Base-by-base conservation (phyloP, 2,329 filamentous ascomycete species). In the Claviceps spartinae region DNA sequence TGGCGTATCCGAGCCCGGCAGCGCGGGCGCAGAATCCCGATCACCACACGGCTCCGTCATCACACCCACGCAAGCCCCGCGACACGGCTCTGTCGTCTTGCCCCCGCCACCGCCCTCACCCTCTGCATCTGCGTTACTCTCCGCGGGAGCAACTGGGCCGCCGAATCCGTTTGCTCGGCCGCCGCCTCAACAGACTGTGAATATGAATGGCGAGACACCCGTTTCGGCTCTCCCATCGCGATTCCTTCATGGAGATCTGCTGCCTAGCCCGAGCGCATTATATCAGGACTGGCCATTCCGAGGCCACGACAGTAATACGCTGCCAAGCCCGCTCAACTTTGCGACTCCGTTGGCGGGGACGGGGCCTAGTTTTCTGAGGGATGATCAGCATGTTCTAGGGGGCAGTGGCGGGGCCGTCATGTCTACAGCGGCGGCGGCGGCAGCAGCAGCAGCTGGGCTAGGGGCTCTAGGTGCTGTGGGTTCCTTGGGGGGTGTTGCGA, bases 121-220 rank as follows among this genome's bases (percentile, higher is more conserved):
- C 0, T 95, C 88, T 34, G 86, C 88, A 2, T 86, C 86, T 22
- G 82, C 88, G 2, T 74, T 97, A 6, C 74, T 96, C 52, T 95
- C 89, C 47, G 93, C 93, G 0, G 93, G 93, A 42, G 91, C 93
- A 8, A 85, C 84, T 40, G 93, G 93, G 0, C 93, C 93, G 14
- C 89, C 89, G 2, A 98, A 98, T 65, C 93, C 93, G 0, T 98
- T 97, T 66, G 93, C 93, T 7, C 79, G 91, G 43, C 93, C 91
- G 1, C 79, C 83, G 26, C 88, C 86, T 4, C 87, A 89, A 30
- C 75, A 81, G 52, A 80, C 77, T 60, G 69, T 74, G 56, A 74
- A 72, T 60, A 69, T 74, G 56, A 74, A 72, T 54, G 71, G 66
- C 22, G 70, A 71, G 52, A 83, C 93, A 0, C 93, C 93, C 0